Conservation (phyloP, 225 moss, liverwort and hornwort species). For the Thuidium tamariscinum region DNA sequence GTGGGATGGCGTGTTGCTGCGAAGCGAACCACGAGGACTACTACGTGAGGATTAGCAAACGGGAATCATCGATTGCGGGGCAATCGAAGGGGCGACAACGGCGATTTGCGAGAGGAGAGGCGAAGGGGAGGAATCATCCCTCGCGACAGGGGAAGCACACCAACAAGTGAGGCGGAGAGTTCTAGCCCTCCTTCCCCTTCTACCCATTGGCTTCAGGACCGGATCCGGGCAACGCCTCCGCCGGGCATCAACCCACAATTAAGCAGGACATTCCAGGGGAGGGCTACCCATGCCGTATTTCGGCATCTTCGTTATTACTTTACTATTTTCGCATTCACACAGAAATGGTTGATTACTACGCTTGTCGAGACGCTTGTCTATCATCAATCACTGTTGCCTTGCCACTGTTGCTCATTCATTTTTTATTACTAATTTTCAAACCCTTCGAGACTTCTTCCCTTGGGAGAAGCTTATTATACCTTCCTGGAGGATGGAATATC, state of each 20-base stretch:
- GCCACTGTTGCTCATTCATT: background rate
- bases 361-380: background rate
- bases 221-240: rapidly evolving
- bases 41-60: background rate
- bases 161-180: conserved; percentile 1
- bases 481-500: no score
- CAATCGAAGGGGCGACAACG: background rate
- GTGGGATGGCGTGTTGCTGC: background rate
- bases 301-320: background rate
- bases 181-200: background rate
- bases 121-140: conserved; percentile 22
- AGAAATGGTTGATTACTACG: background rate
- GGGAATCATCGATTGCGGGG: background rate
- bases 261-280: background rate
- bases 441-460: background rate
- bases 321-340: background rate
- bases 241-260: background rate
- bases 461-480: background rate
- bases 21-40: background rate
- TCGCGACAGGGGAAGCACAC: background rate
- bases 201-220: background rate
- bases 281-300: background rate
- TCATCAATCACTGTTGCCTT: background rate
- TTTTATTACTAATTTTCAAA: background rate
- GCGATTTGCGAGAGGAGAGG: background rate